These are phyloP conservation scores for Paramecium pentaurelia DNA, from an alignment of 73 alveolate genomes.

Conservation along the genomic window DNA sequence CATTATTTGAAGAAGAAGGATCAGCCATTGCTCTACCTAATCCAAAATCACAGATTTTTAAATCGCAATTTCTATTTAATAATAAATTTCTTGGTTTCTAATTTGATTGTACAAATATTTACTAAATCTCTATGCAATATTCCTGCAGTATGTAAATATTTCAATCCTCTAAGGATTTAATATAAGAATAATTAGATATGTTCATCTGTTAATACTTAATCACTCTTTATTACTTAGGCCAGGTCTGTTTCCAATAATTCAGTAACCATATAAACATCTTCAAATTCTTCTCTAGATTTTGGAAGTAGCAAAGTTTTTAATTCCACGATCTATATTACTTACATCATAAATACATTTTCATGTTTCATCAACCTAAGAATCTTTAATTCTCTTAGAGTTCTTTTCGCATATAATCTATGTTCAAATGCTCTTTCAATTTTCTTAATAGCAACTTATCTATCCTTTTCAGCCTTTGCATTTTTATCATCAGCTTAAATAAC, in stretches of 20 bases:
- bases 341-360: slow-evolving; percentile 68
- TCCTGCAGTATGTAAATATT: slow-evolving; percentile 85
- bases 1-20: slow-evolving; percentile 38
- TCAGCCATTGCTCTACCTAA: slow-evolving; percentile 59
- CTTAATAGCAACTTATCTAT: slow-evolving; percentile 74
- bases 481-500: slow-evolving; percentile 80
- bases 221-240: slow-evolving; percentile 83
- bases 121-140: slow-evolving; percentile 82
- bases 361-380: slow-evolving; percentile 73
- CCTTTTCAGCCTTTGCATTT: slow-evolving; percentile 61
- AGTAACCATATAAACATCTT: slow-evolving; percentile 78
- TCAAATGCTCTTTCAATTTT: slow-evolving; percentile 72
- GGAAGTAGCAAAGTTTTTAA: slow-evolving; percentile 65
- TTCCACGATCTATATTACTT: slow-evolving; percentile 27
- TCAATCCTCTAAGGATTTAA: slow-evolving; percentile 83
- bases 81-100: slow-evolving; percentile 57
- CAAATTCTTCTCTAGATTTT: slow-evolving; percentile 64
- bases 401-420: slow-evolving; percentile 66
- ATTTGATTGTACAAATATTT: neutral
- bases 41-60: slow-evolving; percentile 62
- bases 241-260: slow-evolving; percentile 95
- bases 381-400: slow-evolving; percentile 76
- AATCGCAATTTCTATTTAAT: slow-evolving; percentile 49
- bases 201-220: slow-evolving; percentile 81
- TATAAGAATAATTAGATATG: slow-evolving; percentile 83